Evolutionary conservation across 192 early-diverging fungal species (phyloP).

Genomic region (Gigaspora rosea): DNA sequence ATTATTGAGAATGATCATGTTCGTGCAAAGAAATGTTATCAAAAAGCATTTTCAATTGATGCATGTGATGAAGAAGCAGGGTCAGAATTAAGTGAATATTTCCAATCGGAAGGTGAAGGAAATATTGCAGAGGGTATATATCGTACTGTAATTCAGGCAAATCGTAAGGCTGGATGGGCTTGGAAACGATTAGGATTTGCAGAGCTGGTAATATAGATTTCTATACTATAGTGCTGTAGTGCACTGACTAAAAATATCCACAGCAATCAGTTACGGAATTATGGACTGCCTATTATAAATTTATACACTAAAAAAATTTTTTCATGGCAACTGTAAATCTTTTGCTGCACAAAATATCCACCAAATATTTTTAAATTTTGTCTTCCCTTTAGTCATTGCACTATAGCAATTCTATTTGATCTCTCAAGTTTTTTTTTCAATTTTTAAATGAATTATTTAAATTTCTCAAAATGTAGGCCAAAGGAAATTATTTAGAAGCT

Average conservation of each 20-base stretch:
- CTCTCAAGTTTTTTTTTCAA: too few species aligned
- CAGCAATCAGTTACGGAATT: neutral
- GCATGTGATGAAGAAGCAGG: constrained; percentile 68
- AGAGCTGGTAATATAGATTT: constrained; percentile 49
- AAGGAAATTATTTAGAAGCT: constrained; percentile 52
- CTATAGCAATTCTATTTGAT: too few species aligned
- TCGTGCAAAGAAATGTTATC: constrained; percentile 82
- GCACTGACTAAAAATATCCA: too few species aligned
- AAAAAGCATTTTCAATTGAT: constrained; percentile 76
- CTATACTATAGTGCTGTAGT: neutral
- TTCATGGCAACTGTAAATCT: too few species aligned
- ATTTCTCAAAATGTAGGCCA: constrained; percentile 31
- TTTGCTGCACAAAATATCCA: too few species aligned
- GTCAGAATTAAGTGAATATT: constrained; percentile 62
- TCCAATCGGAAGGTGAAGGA: constrained; percentile 48
- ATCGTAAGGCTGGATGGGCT: constrained; percentile 68
- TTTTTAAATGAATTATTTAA: neutral
- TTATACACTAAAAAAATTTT: too few species aligned
- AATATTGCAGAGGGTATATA: constrained; percentile 56
- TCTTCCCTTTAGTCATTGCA: too few species aligned
- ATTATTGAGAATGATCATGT: constrained; percentile 61
- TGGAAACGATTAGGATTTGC: constrained; percentile 79
- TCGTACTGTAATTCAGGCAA: constrained; percentile 40
- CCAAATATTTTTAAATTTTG: too few species aligned
- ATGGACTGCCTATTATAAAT: neutral